Conservation (phyloP, 2,329 filamentous ascomycete species). For the Penicillium sp. region DNA sequence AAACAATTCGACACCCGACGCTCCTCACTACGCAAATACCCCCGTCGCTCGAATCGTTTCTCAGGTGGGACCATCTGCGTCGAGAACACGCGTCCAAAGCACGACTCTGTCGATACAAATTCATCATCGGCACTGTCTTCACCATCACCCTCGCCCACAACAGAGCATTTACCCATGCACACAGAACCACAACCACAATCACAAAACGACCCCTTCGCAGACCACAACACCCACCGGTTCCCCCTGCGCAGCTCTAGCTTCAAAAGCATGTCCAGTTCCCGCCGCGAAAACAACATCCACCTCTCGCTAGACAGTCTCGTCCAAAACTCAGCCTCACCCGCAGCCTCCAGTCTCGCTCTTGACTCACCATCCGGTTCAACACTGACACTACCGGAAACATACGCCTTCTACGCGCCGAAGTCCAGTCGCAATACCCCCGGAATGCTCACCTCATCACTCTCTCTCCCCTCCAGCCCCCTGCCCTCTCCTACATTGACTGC, state of each 20-base stretch:
- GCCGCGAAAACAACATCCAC: conserved; percentile 25
- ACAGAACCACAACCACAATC: not conserved
- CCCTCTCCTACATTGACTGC: not conserved
- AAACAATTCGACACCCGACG: conserved; percentile 27
- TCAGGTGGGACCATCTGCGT: conserved; percentile 37
- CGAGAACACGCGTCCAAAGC: conserved; percentile 27
- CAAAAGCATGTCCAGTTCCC: conserved; percentile 28
- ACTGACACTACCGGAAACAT: conserved; percentile 15
- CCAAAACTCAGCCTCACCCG: conserved; percentile 22
- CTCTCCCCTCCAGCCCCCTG: not conserved
- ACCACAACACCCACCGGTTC: conserved; percentile 16
- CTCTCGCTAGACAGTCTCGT: conserved; percentile 34
- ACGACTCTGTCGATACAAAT: conserved; percentile 29
- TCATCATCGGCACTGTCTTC: conserved; percentile 21
- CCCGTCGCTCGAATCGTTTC: conserved; percentile 36
- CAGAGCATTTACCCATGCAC: not conserved
- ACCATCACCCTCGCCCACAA: conserved; percentile 14
- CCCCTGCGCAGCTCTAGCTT: conserved; percentile 24
- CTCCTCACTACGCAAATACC: conserved; percentile 32
- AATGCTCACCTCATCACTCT: conserved; percentile 13
- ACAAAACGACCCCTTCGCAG: conserved; percentile 4
- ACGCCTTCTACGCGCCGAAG: not conserved
- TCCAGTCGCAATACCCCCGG: not conserved
- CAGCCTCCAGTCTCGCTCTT: conserved; percentile 25
- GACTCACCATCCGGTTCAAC: conserved; percentile 27